These are phyloP conservation scores for Euphorbia peplus DNA, from an alignment of 345 rosid species.

Conservation along the genomic window DNA sequence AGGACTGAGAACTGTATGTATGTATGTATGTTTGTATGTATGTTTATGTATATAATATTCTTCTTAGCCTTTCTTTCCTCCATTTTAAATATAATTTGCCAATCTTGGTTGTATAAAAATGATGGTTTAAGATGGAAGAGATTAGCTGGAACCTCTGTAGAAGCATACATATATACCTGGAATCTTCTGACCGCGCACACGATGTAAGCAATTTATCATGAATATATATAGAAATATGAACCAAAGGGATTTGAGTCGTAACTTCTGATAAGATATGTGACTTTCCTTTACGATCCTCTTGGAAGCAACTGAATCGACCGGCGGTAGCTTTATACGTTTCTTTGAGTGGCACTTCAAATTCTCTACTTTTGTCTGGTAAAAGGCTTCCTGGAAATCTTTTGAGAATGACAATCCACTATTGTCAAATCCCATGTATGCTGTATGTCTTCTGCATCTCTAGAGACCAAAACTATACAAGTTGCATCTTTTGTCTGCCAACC, in stretches of 20 bases:
- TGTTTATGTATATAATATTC: constrained; percentile 18
- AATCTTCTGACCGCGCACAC: constrained; percentile 28
- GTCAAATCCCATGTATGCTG: constrained; percentile 3
- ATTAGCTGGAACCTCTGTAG: constrained; percentile 27
- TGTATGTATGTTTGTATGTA: too few species aligned
- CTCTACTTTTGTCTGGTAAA: not conserved
- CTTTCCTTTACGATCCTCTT: not conserved
- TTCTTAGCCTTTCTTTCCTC: constrained; percentile 10
- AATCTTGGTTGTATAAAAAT: constrained; percentile 13
- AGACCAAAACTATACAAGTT: not conserved
- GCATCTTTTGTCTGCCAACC: not conserved
- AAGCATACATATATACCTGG: constrained; percentile 29
- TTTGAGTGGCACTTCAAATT: too few species aligned
- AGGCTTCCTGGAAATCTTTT: not conserved
- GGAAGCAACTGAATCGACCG: not conserved
- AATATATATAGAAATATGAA: constrained; percentile 5
- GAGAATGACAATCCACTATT: constrained; percentile 4
- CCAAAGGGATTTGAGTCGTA: constrained; percentile 10
- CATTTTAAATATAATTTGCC: constrained; percentile 3
- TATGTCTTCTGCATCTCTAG: too few species aligned
- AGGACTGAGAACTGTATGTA: constrained; percentile 66
- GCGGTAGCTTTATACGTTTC: too few species aligned
- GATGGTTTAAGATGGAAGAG: constrained; percentile 20
- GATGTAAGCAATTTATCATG: constrained; percentile 16
- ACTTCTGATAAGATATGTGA: not conserved